phyloP scores from a whole-genome alignment of 768 basidiomycete species.

The Tricholoma matsutake region DNA sequence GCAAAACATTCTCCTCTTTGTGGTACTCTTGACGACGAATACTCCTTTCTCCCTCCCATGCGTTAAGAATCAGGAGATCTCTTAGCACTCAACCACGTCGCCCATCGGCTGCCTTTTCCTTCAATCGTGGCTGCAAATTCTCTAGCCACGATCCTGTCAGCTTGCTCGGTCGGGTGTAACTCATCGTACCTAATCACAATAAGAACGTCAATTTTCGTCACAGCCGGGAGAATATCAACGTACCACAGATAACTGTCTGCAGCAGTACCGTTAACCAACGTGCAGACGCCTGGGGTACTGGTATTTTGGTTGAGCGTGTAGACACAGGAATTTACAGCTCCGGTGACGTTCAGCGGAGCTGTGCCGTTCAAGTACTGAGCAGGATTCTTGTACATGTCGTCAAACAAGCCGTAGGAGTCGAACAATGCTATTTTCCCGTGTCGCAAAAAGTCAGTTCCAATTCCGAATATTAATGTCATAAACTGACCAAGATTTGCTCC shows the following conservation, averaged over 20 bases:
- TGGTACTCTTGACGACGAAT: no score
- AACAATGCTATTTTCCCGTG: constrained; percentile 42
- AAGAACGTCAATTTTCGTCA: neutral
- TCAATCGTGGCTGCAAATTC: constrained; percentile 39
- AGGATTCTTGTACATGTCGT: constrained; percentile 55
- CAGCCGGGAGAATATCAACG: constrained; percentile 8
- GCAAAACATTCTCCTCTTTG: no score
- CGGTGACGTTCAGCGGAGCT: constrained; percentile 56
- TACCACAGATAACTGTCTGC: constrained; percentile 51
- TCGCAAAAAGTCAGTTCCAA: neutral
- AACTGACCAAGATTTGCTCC: constrained; percentile 47
- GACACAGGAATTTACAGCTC: constrained; percentile 47
- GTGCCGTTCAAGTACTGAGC: constrained; percentile 59
- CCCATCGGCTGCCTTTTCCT: constrained; percentile 36
- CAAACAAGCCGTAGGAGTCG: constrained; percentile 58
- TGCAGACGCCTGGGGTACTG: constrained; percentile 23
- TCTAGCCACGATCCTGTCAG: constrained; percentile 42
- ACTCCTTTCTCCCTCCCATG: no score
- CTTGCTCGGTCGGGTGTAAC: constrained; percentile 27
- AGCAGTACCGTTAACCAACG: constrained; percentile 28
- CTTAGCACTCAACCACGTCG: constrained; percentile 37
- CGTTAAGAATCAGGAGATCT: no score
- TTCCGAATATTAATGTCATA: neutral
- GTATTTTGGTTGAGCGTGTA: constrained; percentile 32
- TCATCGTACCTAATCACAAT: constrained; percentile 35